A percentile compares a stretch with the other conserved stretches of the same genome.
These are phyloP conservation scores for Penstemon barbatus DNA, from an alignment of 257 asterid species.

Conservation along the genomic window DNA sequence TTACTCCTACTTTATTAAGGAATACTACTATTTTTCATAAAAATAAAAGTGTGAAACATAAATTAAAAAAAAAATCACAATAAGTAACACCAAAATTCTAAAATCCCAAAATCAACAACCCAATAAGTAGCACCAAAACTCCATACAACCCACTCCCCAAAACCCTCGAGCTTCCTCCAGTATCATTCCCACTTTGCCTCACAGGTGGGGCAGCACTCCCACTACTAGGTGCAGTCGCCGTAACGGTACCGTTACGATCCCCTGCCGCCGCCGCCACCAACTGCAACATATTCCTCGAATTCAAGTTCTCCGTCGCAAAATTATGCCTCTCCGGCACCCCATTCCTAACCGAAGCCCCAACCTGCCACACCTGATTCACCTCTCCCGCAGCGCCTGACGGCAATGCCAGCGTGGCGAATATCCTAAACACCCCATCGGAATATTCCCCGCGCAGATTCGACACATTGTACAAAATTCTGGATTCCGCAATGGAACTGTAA, in stretches of 20 bases:
- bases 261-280: conserved; percentile 17
- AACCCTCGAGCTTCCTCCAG: not conserved
- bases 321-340: conserved; percentile 39
- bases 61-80: not conserved
- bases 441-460: conserved; percentile 33
- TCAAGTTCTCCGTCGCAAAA: conserved; percentile 35
- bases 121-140: conserved; percentile 17
- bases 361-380: conserved; percentile 55
- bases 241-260: not conserved
- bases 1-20: too few species aligned
- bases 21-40: too few species aligned
- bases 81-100: not conserved
- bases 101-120: conserved; percentile 30
- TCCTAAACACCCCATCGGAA: conserved; percentile 29
- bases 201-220: not conserved
- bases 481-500: conserved; percentile 23
- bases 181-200: conserved; percentile 1
- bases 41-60: too few species aligned
- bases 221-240: not conserved
- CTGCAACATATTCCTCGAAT: conserved; percentile 34
- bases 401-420: conserved; percentile 44
- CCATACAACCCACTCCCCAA: conserved; percentile 8
- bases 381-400: conserved; percentile 34
- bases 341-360: conserved; percentile 32
- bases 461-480: conserved; percentile 39